A percentile compares a stretch with the other conserved stretches of the same genome.
phyloP scores from a whole-genome alignment of 805 yeast genomes.

The Cyberlindnera bimundalis region DNA sequence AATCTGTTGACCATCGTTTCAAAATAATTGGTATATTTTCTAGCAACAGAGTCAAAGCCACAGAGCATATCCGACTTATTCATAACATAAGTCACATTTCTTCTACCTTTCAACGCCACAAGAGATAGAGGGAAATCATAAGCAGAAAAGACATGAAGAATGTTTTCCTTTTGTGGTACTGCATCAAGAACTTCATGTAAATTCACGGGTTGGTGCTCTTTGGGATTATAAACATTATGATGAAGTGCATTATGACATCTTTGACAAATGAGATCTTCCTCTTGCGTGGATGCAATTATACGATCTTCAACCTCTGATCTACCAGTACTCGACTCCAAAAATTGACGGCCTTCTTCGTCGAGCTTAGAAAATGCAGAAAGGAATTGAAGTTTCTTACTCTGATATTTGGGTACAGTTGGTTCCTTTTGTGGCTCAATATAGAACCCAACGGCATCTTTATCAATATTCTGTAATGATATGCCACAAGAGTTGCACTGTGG shows the following conservation, averaged over 20 bases:
- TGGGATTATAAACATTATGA: slow-evolving; percentile 37
- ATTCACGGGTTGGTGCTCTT: slow-evolving; percentile 33
- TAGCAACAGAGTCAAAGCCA: slow-evolving; percentile 28
- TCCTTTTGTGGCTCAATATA: slow-evolving; percentile 31
- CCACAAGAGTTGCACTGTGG: slow-evolving; percentile 56
- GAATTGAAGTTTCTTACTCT: slow-evolving; percentile 18
- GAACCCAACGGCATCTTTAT: slow-evolving; percentile 41
- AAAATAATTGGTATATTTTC: slow-evolving; percentile 33
- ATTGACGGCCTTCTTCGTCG: slow-evolving; percentile 23
- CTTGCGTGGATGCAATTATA: background rate
- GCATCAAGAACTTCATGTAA: slow-evolving; percentile 30
- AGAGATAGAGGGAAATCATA: slow-evolving; percentile 64
- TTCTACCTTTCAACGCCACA: slow-evolving; percentile 21
- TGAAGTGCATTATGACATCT: slow-evolving; percentile 54
- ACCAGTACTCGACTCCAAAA: slow-evolving; percentile 11
- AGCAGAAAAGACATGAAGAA: slow-evolving; percentile 63
- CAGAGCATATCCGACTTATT: slow-evolving; percentile 44
- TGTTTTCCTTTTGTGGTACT: slow-evolving; percentile 41
- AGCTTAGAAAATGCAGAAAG: slow-evolving; percentile 22
- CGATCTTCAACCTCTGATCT: background rate
- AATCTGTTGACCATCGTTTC: slow-evolving; percentile 31
- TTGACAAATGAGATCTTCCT: slow-evolving; percentile 37
- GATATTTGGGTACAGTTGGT: slow-evolving; percentile 5
- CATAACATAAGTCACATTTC: slow-evolving; percentile 31
- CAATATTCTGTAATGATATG: slow-evolving; percentile 41